Conservation (phyloP, 108 stramenopile genomes). For the Phaeodactylum tricornutum region DNA sequence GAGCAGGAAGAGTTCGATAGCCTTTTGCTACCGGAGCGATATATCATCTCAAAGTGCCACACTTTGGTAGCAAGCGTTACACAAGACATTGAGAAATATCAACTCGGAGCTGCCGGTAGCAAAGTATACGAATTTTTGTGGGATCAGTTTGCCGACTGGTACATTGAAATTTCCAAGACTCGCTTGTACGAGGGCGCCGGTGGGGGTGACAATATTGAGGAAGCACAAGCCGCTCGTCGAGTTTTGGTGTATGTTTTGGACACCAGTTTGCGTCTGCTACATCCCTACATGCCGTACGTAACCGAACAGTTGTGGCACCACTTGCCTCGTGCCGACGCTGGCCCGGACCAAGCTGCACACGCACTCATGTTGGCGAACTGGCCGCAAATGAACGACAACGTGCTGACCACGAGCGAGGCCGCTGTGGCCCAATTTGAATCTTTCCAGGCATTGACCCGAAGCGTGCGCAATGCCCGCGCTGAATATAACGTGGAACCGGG, state of each 20-base stretch:
- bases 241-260: conserved; percentile 95
- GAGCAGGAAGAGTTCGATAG: conserved; percentile 62
- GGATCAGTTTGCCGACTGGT: conserved; percentile 98
- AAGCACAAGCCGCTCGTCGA: conserved; percentile 69
- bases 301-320: conserved; percentile 98
- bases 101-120: conserved; percentile 79
- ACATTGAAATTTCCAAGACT: conserved; percentile 89
- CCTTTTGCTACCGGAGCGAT: conserved; percentile 74
- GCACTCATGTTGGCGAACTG: conserved; percentile 81
- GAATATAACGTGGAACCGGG: conserved; percentile 88
- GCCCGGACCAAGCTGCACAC: conserved; percentile 44
- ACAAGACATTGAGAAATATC: conserved; percentile 77
- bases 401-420: conserved; percentile 49
- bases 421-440: conserved; percentile 64
- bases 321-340: conserved; percentile 49
- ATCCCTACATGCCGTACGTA: conserved; percentile 98
- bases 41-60: conserved; percentile 89
- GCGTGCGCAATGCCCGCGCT: conserved; percentile 84
- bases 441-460: conserved; percentile 80
- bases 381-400: conserved; percentile 74
- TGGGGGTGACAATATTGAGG: conserved; percentile 51
- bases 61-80: conserved; percentile 75
- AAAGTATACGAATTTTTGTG: conserved; percentile 92
- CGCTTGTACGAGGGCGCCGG: conserved; percentile 79
- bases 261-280: conserved; percentile 83